A percentile compares a stretch with the other conserved stretches of the same genome.
phyloP scores from a whole-genome alignment of 208 protist genomes.

The Crithidia brevicula region DNA sequence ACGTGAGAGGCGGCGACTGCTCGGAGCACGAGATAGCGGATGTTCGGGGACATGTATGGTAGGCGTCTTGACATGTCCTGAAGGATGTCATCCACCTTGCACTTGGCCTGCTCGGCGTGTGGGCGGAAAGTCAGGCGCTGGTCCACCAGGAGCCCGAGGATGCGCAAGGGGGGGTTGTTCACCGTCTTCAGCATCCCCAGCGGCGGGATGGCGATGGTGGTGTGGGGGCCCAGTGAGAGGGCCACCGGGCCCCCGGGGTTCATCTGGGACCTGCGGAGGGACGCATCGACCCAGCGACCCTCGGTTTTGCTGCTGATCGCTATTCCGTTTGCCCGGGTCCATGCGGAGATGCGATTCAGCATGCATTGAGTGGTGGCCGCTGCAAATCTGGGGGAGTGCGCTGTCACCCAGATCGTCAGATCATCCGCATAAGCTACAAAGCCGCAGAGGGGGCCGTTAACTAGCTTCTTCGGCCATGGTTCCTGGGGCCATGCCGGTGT shows the following conservation, averaged over 20 bases:
- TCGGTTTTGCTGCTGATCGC: background rate
- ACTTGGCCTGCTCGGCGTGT: background rate
- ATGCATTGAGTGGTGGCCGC: background rate
- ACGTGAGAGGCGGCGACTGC: background rate
- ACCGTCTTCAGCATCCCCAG: background rate
- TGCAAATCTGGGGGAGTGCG: background rate
- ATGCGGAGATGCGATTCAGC: background rate
- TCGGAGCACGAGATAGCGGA: background rate
- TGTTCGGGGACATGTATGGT: background rate
- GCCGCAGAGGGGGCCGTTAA: background rate
- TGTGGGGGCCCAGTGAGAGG: background rate
- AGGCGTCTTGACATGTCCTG: background rate
- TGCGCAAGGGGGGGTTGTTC: background rate
- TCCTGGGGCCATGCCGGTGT: background rate
- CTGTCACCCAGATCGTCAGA: conserved; percentile 10
- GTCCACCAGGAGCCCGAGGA: conserved; percentile 3
- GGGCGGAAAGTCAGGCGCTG: background rate
- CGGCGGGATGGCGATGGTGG: background rate
- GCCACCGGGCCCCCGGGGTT: background rate
- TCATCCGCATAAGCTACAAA: conserved; percentile 19
- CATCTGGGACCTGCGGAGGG: background rate
- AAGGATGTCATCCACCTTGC: background rate
- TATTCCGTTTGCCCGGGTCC: background rate
- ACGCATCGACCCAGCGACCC: background rate
- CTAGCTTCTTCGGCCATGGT: background rate